Evolutionary conservation across 768 basidiomycete species (phyloP).

Genomic region (Leccinum truebloodii): DNA sequence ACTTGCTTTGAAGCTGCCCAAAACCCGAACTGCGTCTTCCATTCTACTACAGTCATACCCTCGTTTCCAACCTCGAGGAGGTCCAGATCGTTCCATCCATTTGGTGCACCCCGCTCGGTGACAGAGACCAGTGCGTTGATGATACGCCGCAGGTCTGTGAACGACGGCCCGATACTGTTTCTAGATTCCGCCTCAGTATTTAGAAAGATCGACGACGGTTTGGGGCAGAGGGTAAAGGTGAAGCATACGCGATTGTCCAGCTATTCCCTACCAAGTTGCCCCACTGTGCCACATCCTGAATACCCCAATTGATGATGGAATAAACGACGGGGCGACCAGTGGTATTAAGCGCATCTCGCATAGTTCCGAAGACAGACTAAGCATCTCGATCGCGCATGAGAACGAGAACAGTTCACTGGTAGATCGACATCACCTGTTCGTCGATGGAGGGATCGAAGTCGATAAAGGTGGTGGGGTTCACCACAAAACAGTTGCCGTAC

Average conservation of each 20-base stretch:
- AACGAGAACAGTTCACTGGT: too few relatives aligned
- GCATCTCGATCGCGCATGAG: background rate
- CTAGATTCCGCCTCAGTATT: background rate
- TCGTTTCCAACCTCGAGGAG: conserved; percentile 55
- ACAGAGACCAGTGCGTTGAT: conserved; percentile 41
- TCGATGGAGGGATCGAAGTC: too few relatives aligned
- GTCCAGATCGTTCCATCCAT: conserved; percentile 54
- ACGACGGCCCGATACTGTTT: conserved; percentile 15
- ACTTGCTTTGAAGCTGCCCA: conserved; percentile 17
- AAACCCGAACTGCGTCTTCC: conserved; percentile 13
- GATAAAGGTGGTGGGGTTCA: too few relatives aligned
- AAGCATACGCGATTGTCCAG: conserved; percentile 49
- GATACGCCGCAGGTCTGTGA: conserved; percentile 11
- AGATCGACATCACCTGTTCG: too few relatives aligned
- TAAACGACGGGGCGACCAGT: conserved; percentile 38
- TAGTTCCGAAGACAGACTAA: conserved; percentile 1
- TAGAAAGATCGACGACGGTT: background rate
- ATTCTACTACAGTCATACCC: conserved; percentile 35
- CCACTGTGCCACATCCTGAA: conserved; percentile 54
- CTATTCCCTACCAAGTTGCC: conserved; percentile 42
- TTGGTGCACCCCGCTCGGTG: conserved; percentile 44
- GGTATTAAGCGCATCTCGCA: conserved; percentile 11
- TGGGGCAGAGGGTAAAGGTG: background rate
- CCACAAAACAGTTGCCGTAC: too few relatives aligned
- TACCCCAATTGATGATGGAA: conserved; percentile 48